phyloP scores from a whole-genome alignment of 2,329 filamentous ascomycete species.

The Emericellopsis cladophorae region DNA sequence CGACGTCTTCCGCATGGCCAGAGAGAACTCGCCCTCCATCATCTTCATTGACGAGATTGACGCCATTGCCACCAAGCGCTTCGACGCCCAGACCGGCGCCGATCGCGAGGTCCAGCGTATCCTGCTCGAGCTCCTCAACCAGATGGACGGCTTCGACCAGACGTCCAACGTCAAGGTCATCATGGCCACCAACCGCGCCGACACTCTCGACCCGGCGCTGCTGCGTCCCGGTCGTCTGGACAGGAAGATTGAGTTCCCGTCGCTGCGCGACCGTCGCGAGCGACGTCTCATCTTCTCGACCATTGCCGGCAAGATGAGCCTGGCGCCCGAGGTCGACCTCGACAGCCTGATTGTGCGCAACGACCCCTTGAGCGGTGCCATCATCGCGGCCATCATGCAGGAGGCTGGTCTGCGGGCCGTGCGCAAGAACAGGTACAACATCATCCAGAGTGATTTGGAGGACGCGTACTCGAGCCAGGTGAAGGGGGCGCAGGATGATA shows the following conservation, averaged over 20 bases:
- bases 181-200: slow-evolving; percentile 98
- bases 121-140: slow-evolving; percentile 89
- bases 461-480: slow-evolving; percentile 96
- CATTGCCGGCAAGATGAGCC: slow-evolving; percentile 94
- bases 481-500: slow-evolving; percentile 57
- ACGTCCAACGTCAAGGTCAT: slow-evolving; percentile 99
- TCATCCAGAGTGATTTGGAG: slow-evolving; percentile 92
- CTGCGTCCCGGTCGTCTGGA: slow-evolving; percentile 91
- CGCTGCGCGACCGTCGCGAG: slow-evolving; percentile 82
- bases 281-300: slow-evolving; percentile 92
- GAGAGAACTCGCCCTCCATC: slow-evolving; percentile 94
- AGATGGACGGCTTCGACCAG: slow-evolving; percentile 99
- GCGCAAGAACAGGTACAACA: slow-evolving; percentile 97
- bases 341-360: slow-evolving; percentile 95
- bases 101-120: slow-evolving; percentile 98
- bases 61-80: slow-evolving; percentile 96
- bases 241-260: slow-evolving; percentile 98
- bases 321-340: slow-evolving; percentile 91
- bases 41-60: slow-evolving; percentile 99
- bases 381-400: slow-evolving; percentile 99
- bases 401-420: slow-evolving; percentile 91
- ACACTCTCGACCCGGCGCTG: slow-evolving; percentile 89
- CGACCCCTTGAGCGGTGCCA: slow-evolving; percentile 84
- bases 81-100: slow-evolving; percentile 95
- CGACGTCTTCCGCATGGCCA: slow-evolving; percentile 97